Percentiles rank a stretch among this genome's conserved stretches.
These are phyloP conservation scores for Corylus avellana DNA, from an alignment of 306 rosid genomes.

Conservation along the genomic window DNA sequence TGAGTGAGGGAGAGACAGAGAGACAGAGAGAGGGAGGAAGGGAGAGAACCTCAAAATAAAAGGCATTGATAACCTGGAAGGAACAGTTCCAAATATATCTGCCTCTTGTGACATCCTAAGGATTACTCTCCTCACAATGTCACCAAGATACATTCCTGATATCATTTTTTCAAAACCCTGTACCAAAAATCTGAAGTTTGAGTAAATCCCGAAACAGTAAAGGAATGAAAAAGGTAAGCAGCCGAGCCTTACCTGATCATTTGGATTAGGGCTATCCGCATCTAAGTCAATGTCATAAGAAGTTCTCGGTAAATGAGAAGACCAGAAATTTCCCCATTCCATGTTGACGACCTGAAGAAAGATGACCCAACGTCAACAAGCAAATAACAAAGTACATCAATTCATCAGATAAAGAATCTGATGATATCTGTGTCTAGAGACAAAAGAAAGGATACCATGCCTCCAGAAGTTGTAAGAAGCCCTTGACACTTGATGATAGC, in stretches of 20 bases:
- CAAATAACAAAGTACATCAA: background rate
- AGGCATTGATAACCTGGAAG: constrained; percentile 60
- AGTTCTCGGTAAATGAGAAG: constrained; percentile 93
- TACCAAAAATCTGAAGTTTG: constrained; percentile 28
- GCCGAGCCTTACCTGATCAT: constrained; percentile 66
- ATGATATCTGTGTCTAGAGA: background rate
- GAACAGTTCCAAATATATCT: constrained; percentile 64
- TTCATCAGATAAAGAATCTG: background rate
- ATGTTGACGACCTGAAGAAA: constrained; percentile 70
- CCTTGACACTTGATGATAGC: constrained; percentile 90
- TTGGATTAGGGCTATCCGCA: constrained; percentile 88
- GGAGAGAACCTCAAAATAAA: constrained; percentile 65
- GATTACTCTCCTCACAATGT: constrained; percentile 85
- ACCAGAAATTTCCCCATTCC: constrained; percentile 99
- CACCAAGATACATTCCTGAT: constrained; percentile 96
- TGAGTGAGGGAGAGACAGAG: constrained; percentile 9
- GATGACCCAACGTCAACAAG: background rate
- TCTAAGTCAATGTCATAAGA: constrained; percentile 74
- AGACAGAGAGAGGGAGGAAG: background rate
- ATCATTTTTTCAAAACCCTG: constrained; percentile 98
- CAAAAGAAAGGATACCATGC: constrained; percentile 59
- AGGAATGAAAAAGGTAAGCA: constrained; percentile 16
- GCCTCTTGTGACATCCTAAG: constrained; percentile 74
- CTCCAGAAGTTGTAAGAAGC: constrained; percentile 69
- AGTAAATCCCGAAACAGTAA: constrained; percentile 18